Base-by-base conservation (phyloP, 176 grass and related monocot species). In the Tuctoria greenei region DNA sequence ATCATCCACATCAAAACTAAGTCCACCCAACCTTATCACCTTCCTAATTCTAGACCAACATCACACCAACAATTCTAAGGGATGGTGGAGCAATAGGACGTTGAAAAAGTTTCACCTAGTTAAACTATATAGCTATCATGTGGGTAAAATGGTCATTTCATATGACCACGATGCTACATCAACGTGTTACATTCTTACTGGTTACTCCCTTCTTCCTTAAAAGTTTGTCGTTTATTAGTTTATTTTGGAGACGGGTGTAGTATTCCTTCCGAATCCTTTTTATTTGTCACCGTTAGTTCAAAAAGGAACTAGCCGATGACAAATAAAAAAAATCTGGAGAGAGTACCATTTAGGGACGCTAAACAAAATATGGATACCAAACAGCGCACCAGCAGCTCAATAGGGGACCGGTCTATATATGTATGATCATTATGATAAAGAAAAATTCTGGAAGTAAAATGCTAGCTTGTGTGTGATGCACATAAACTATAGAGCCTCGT, bases 1-100 rank as follows among this genome's bases (percentile, higher is more conserved):
- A 31, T 16, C 61, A 83, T 61, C 61, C 50, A 78, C 20, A 78
- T 54, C 54, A 62, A 69, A 79, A 37, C 80, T 69, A 79, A 20
- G 20, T 23, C 38, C 66, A 77, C 59, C 85, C 47, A 83, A 42
- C 44, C 50, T 51, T 36, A 82, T 78, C 79, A 45, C 41, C 70
- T 37, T 62, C 36, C 79, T 79, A 79, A 62, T 74, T 83, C 55
- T 69, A 44, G 51, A 79, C 75, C 63, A 74, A 87, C 43, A 66
- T 11, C 18, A 54, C 49, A 64, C 61, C 62, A 69, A 55, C 13
- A 41, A 66, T 38, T 44, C 24, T 20, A 69, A 64, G 61, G 31
- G 42, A 24, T 44, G 10, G 44, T 13, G 20, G 18, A 49, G 16
- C 24, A 26, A 6, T 5, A 65, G 11, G 28, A 27, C 9, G 26